Evolutionary conservation across 2,329 filamentous ascomycete genomes (phyloP).

Genomic region (Aspergillus sp.): DNA sequence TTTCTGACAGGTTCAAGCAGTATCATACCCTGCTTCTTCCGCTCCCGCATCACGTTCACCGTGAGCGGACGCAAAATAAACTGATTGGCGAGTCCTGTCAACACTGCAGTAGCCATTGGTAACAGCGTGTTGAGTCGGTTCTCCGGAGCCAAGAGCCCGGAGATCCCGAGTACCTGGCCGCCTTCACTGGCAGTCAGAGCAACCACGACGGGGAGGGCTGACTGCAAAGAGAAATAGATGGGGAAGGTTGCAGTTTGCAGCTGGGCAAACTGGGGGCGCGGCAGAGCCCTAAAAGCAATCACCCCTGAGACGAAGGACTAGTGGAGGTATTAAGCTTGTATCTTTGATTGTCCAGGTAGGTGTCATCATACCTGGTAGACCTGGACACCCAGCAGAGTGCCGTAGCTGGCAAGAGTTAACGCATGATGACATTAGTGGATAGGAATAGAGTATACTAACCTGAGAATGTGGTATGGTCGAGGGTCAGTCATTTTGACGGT

Average conservation of each 20-base stretch:
- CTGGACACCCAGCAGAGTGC: constrained; percentile 76
- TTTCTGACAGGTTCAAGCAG: not conserved
- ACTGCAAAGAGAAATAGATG: constrained; percentile 81
- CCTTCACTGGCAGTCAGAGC: constrained; percentile 73
- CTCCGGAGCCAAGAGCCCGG: constrained; percentile 41
- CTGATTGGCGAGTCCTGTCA: constrained; percentile 66
- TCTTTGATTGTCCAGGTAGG: not conserved
- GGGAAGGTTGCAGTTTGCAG: constrained; percentile 73
- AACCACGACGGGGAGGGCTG: constrained; percentile 63
- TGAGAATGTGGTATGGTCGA: constrained; percentile 29
- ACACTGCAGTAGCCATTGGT: constrained; percentile 63
- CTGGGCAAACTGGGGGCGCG: constrained; percentile 70
- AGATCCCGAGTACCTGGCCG: constrained; percentile 21
- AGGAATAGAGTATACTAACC: constrained; percentile 13
- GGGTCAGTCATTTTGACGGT: constrained; percentile 22
- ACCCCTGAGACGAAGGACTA: constrained; percentile 69
- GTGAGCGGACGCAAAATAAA: constrained; percentile 68
- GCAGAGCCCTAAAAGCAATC: constrained; percentile 67
- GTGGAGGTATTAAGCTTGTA: not conserved
- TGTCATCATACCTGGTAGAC: constrained; percentile 64
- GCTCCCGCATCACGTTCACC: constrained; percentile 63
- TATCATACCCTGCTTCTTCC: constrained; percentile 68
- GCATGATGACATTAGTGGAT: not conserved
- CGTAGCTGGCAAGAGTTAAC: constrained; percentile 55
- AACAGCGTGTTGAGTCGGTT: constrained; percentile 57